Base-by-base conservation (phyloP, 306 rosid species). In the Lathyrus oleraceus region DNA sequence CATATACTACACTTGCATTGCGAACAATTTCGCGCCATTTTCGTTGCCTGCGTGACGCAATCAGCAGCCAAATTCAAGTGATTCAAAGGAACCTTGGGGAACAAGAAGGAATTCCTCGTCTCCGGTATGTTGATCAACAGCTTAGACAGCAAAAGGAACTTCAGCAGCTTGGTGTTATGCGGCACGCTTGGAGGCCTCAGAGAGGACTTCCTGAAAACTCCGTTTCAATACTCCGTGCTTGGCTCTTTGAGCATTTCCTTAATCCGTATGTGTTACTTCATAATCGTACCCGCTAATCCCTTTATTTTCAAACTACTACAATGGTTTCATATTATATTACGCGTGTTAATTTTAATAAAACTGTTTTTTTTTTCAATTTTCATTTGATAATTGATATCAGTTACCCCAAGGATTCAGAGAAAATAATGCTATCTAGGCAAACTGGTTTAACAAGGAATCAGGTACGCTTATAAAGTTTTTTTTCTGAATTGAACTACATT, bases 141-240 rank as follows among this genome's bases (percentile, higher is more conserved):
- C 91, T 94, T 53, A 83, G 95, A 51, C 95, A 94, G 49, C 96
- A 84, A 56, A 91, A 85, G 73, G 87, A 95, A 61, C 75, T 94
- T 76, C 96, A 87, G 77, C 97, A 90, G 36, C 96, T 88, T 51
- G 96, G 95, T 51, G 83, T 89, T 0, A 83, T 83, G 81, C 74
- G 87, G 70, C 96, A 93, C 73, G 87, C 91, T 72, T 93, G 98
- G 98, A 93, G 98, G 74, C 98, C 97, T 78, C 98, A 90, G 78
- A 87, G 94, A 59, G 98, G 98, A 60, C 98, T 93, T 67, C 98
- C 97, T 6, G 97, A 93, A 78, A 90, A 81, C 83, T 85, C 97
- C 15, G 98, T 93, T 70, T 78, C 98, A 10, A 87, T 93, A 38
- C 97, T 93, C n/a, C 96, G 98, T 2, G 96, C 98, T 17, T 93